Evolutionary conservation across 140 eudicot genomes (phyloP).

Genomic region (Oenanthe javanica): DNA sequence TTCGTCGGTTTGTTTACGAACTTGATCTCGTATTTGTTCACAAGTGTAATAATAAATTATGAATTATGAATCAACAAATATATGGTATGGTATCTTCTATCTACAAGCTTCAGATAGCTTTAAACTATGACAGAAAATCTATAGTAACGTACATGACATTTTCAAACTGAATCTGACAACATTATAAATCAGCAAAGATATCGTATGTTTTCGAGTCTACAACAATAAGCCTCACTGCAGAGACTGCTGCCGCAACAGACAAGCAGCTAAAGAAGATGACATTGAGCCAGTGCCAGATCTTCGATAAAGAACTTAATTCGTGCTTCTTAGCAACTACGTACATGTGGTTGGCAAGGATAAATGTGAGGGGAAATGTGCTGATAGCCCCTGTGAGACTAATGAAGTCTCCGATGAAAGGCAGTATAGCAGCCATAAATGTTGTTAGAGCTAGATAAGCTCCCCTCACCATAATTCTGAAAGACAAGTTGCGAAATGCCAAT

Average conservation of each 20-base stretch:
- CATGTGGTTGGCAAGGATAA: slow-evolving; percentile 94
- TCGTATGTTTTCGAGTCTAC: slow-evolving; percentile 58
- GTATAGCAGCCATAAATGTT: slow-evolving; percentile 62
- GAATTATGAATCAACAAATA: background rate
- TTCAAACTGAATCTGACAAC: background rate
- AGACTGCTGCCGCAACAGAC: slow-evolving; percentile 60
- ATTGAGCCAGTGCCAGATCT: slow-evolving; percentile 90
- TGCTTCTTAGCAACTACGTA: slow-evolving; percentile 53
- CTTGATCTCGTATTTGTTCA: no score
- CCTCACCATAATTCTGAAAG: slow-evolving; percentile 54
- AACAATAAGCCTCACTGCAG: slow-evolving; percentile 70
- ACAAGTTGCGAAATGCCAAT: slow-evolving; percentile 41
- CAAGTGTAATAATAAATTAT: no score
- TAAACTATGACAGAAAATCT: background rate
- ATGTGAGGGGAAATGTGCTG: slow-evolving; percentile 84
- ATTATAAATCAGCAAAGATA: slow-evolving; percentile 68
- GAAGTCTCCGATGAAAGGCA: slow-evolving; percentile 92
- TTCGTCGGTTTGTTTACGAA: no score
- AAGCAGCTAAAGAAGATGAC: slow-evolving; percentile 51
- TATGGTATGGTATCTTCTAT: background rate
- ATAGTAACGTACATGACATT: background rate
- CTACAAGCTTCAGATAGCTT: background rate
- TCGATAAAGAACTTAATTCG: slow-evolving; percentile 34
- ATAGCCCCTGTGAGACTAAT: slow-evolving; percentile 95
- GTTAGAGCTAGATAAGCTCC: slow-evolving; percentile 59